A percentile compares a stretch with the other conserved stretches of the same genome.
These are phyloP conservation scores for Henckelia pumila DNA, from an alignment of 257 asterid species.

Conservation along the genomic window DNA sequence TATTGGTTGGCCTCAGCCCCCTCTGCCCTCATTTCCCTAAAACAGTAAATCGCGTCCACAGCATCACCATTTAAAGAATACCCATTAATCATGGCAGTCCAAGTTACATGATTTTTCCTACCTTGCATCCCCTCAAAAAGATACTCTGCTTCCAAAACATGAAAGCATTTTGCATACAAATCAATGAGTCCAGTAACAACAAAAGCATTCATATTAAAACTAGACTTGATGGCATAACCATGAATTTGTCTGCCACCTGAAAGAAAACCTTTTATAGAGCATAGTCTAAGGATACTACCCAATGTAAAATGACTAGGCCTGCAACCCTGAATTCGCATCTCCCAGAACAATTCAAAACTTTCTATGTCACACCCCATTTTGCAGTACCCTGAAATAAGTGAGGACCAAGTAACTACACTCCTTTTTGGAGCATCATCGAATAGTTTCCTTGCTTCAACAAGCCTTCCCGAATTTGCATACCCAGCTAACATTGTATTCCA, in stretches of 20 bases:
- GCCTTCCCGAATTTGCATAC: conserved; percentile 58
- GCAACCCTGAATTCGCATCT: conserved; percentile 56
- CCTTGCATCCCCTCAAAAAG: conserved; percentile 47
- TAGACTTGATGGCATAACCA: conserved; percentile 53
- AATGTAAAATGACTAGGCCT: conserved; percentile 60
- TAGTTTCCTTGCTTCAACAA: conserved; percentile 54
- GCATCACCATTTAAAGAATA: conserved; percentile 61
- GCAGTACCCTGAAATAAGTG: conserved; percentile 81
- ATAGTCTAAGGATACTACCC: conserved; percentile 67
- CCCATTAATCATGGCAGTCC: conserved; percentile 87
- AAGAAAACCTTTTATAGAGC: conserved; percentile 60
- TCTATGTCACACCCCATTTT: conserved; percentile 57
- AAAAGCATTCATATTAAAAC: conserved; percentile 52
- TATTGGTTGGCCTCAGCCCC: conserved; percentile 72
- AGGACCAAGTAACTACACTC: conserved; percentile 69
- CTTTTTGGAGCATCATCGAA: conserved; percentile 46
- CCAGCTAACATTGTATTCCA: conserved; percentile 75
- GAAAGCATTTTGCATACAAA: conserved; percentile 63
- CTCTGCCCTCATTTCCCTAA: conserved; percentile 54
- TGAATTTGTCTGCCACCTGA: conserved; percentile 60
- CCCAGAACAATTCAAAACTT: conserved; percentile 52
- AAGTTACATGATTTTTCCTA: conserved; percentile 84
- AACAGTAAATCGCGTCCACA: conserved; percentile 47
- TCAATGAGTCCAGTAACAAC: conserved; percentile 76
- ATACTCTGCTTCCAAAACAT: conserved; percentile 51